Conservation (phyloP, 441 rosid genomes). For the Populus hybrid region DNA sequence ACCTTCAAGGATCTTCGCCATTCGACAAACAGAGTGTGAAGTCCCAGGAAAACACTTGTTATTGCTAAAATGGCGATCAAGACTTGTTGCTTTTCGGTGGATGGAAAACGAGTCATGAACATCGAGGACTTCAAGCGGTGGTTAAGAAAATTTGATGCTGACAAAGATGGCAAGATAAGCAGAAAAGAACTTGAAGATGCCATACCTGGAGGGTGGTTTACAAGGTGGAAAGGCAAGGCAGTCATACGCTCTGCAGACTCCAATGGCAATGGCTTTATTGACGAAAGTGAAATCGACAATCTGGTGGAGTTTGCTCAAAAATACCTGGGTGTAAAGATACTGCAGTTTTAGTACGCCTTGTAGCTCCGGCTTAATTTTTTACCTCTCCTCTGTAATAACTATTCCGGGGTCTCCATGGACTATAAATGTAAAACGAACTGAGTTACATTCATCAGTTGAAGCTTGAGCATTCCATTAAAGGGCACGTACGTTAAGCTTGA, state of each 20-base stretch:
- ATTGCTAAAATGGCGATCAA: constrained; percentile 17
- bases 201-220: constrained; percentile 25
- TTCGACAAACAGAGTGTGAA: no score
- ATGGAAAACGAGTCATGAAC: constrained; percentile 20
- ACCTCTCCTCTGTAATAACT: no score
- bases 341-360: not conserved
- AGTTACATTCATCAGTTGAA: no score
- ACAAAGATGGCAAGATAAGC: constrained; percentile 26
- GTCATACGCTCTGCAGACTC: constrained; percentile 18
- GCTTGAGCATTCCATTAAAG: no score
- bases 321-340: constrained; percentile 10
- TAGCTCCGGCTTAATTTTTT: no score
- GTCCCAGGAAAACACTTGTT: no score
- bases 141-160: constrained; percentile 17
- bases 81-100: not conserved
- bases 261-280: constrained; percentile 25
- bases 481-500: not conserved
- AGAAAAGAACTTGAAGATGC: constrained; percentile 25
- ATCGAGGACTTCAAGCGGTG: constrained; percentile 26
- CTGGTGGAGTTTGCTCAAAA: constrained; percentile 27
- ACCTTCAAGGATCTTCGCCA: no score
- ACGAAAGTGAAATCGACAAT: constrained; percentile 24
- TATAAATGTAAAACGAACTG: no score
- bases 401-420: no score
- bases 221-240: constrained; percentile 16